Evolutionary conservation across 495 filamentous ascomycete genomes (phyloP), one percentile per base, ranked within the genome.

Genomic region (Hypoxylon fuscum): DNA sequence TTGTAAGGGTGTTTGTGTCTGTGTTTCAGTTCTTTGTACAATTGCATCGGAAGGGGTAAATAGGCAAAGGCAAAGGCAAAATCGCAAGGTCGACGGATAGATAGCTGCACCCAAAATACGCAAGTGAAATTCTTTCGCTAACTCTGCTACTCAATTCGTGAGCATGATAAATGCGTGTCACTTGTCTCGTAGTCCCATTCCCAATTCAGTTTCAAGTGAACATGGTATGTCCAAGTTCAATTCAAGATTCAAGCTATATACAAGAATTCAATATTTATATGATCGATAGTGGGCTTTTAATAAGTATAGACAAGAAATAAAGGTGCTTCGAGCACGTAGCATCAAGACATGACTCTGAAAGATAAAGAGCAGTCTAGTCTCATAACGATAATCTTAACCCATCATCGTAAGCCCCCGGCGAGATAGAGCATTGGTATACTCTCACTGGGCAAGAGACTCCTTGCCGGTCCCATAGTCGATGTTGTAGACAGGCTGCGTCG

Each of bases 381-480:
- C n/a, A 20, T 32, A 21, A 38, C 35, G 7, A 35, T 10, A 10
- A 41, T 40, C 6, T 8, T 20, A 25, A 41, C 11, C 2, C 43
- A 18, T 15, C n/a, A 3, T 9, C 5, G 6, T 21, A n/a, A 3
- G 3, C 21, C 2, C 3, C 25, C 27, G 14, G 34, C 27, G 4
- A n/a, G 25, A 2, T 10, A 22, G 14, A 14, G 8, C 25, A 20
- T n/a, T n/a, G n/a, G n/a, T n/a, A n/a, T n/a, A 14, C 1, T 21
- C 29, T 46, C 35, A 51, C 18, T 48, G 41, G 9, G 64, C 64
- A 31, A 62, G 42, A 8, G 58, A 54, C 21, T 35, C 2, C 40
- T 52, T 32, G 38, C 70, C 70, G 3, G 68, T 66, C 43, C 55
- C 52, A 49, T 72, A 72, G 25, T 53, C 58, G 38, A 70, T 62